Conservation (phyloP, 2,329 filamentous ascomycete genomes). For the Corinectria fuckeliana region DNA sequence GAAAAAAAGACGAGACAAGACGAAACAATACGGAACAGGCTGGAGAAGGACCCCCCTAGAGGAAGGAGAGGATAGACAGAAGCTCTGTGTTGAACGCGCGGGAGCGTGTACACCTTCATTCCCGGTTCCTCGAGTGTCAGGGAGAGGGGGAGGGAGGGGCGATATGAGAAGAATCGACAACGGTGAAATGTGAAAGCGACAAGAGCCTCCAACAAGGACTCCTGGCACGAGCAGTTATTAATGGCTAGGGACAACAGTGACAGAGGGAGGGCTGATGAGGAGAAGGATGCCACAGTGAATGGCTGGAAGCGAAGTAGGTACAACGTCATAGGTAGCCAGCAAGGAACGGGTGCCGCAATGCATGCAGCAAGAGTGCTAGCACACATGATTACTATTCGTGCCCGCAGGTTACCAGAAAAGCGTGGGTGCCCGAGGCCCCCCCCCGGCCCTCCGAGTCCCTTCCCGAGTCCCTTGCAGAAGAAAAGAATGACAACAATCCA, state of each 20-base stretch:
- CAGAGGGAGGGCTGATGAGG: neutral
- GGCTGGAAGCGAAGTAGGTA: neutral
- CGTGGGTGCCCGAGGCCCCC: neutral
- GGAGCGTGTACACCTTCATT: neutral
- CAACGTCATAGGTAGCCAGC: neutral
- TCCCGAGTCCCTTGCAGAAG: neutral
- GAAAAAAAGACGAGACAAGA: neutral
- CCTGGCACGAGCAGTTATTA: neutral
- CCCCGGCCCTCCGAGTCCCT: neutral
- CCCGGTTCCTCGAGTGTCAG: neutral
- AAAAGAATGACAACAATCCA: neutral
- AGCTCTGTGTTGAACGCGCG: neutral
- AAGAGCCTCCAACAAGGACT: neutral
- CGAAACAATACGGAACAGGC: slow-evolving; percentile 3
- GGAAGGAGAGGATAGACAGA: slow-evolving; percentile 1
- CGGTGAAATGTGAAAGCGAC: neutral
- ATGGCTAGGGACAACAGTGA: neutral
- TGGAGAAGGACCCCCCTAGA: neutral
- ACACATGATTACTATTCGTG: no score
- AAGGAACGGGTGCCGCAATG: neutral
- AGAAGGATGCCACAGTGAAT: neutral
- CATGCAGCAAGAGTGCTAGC: neutral
- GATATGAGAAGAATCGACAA: neutral
- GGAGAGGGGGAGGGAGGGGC: neutral
- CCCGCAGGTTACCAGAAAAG: neutral